phyloP scores from a whole-genome alignment of 1,139 yeast species.

The Diutina neorugosa region DNA sequence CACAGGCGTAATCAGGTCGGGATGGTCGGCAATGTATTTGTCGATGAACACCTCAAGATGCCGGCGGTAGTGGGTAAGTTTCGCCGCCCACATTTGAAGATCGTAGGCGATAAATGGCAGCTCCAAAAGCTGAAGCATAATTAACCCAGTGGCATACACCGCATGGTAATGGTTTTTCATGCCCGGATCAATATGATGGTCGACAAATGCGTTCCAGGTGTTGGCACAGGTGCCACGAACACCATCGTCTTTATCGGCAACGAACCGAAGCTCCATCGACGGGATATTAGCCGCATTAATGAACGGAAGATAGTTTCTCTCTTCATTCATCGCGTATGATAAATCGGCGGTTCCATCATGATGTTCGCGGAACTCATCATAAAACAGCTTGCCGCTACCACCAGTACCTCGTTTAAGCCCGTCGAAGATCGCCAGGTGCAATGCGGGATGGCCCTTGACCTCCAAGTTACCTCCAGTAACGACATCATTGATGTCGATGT shows the following conservation, averaged over 20 bases:
- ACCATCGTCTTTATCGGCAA: constrained; percentile 18
- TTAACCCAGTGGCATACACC: constrained; percentile 42
- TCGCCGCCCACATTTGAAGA: constrained; percentile 34
- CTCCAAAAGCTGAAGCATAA: constrained; percentile 50
- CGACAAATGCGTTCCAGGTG: constrained; percentile 43
- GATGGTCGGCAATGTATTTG: constrained; percentile 37
- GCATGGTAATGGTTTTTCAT: constrained; percentile 48
- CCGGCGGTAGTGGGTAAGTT: constrained; percentile 24
- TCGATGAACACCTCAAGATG: constrained; percentile 9
- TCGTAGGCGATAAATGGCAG: constrained; percentile 69
- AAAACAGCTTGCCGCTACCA: constrained; percentile 10
- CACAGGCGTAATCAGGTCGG: constrained; percentile 12
- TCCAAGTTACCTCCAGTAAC: constrained; percentile 50
- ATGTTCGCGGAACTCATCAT: constrained; percentile 18
- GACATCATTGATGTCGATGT: constrained; percentile 68
- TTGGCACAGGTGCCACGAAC: constrained; percentile 59
- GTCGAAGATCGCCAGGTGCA: constrained; percentile 33
- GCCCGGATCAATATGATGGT: constrained; percentile 35
- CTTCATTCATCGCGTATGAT: constrained; percentile 32
- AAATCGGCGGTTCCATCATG: constrained; percentile 17
- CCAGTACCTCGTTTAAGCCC: constrained; percentile 24
- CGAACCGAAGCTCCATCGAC: constrained; percentile 45
- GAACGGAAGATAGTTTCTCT: constrained; percentile 63
- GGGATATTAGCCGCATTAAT: constrained; percentile 58
- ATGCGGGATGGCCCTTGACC: constrained; percentile 56